Percentiles rank a stretch among this genome's conserved stretches.
Evolutionary conservation across 371 early-diverging fungal species (phyloP).

Genomic region (Mucor indicus): DNA sequence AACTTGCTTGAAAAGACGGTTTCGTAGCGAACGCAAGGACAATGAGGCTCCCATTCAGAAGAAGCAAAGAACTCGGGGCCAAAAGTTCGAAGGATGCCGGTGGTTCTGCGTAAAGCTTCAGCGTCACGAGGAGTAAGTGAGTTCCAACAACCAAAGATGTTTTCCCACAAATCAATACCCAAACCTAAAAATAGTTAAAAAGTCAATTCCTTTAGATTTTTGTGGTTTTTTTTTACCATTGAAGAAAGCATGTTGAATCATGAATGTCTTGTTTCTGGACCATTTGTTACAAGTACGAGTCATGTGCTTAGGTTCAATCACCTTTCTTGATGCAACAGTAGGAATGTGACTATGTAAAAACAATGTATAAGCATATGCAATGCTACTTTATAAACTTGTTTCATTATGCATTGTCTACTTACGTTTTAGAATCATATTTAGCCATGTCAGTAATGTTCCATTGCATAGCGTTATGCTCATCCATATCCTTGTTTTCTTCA

Average conservation of each 20-base stretch:
- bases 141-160: constrained; percentile 30
- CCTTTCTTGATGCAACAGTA: constrained; percentile 22
- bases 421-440: constrained; percentile 22
- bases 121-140: constrained; percentile 25
- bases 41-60: constrained; percentile 30
- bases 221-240: constrained; percentile 12
- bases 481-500: not conserved
- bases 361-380: not conserved
- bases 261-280: constrained; percentile 27
- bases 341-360: constrained; percentile 15
- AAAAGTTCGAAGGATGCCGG: constrained; percentile 23
- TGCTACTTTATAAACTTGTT: not conserved
- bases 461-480: constrained; percentile 12
- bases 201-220: not conserved
- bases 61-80: constrained; percentile 26
- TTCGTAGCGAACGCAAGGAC: constrained; percentile 26
- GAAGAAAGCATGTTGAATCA: constrained; percentile 28
- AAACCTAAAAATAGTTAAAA: constrained; percentile 9
- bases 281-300: constrained; percentile 21
- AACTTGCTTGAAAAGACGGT: constrained; percentile 26
- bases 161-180: constrained; percentile 31
- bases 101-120: constrained; percentile 22
- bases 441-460: constrained; percentile 24
- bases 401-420: constrained; percentile 2
- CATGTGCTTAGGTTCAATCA: constrained; percentile 26